Evolutionary conservation across 1,139 yeast species (phyloP).

Genomic region (Scheffersomyces lignicola): DNA sequence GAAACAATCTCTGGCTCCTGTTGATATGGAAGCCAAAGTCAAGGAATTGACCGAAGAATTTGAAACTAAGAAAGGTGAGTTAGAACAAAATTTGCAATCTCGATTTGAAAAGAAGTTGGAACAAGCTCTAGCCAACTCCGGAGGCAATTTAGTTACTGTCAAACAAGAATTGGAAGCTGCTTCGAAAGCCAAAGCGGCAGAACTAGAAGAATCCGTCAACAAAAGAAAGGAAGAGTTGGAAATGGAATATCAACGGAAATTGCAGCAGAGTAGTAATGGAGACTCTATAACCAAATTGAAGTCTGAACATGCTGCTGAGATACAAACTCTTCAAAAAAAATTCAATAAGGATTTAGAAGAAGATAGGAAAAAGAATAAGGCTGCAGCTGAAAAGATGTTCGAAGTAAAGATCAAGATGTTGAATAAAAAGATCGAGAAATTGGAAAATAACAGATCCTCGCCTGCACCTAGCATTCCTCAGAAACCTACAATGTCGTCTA

Average conservation of each 20-base stretch:
- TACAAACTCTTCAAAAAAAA: slow-evolving; percentile 25
- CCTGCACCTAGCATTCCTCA: too few relatives aligned
- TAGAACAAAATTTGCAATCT: slow-evolving; percentile 10
- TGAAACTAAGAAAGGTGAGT: slow-evolving; percentile 18
- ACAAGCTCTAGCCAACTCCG: slow-evolving; percentile 12
- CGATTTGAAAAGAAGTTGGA: slow-evolving; percentile 15
- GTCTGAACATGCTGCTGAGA: slow-evolving; percentile 14
- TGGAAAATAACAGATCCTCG: too few relatives aligned
- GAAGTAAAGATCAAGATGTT: slow-evolving; percentile 45
- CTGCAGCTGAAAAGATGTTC: slow-evolving; percentile 39
- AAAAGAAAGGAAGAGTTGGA: slow-evolving; percentile 20
- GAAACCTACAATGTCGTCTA: too few relatives aligned
- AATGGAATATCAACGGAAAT: slow-evolving; percentile 18
- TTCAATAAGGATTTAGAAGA: slow-evolving; percentile 30
- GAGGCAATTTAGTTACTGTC: slow-evolving; percentile 6
- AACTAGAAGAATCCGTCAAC: slow-evolving; percentile 20
- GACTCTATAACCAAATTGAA: slow-evolving; percentile 9
- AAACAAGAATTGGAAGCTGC: slow-evolving; percentile 16
- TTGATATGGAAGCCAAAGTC: slow-evolving; percentile 3
- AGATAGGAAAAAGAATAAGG: slow-evolving; percentile 30
- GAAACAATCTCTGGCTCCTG: not conserved
- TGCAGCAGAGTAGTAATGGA: slow-evolving; percentile 17
- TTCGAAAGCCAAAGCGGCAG: slow-evolving; percentile 16
- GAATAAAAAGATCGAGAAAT: slow-evolving; percentile 41
- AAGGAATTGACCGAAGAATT: slow-evolving; percentile 17